A percentile compares a stretch with the other conserved stretches of the same genome.
phyloP scores from a whole-genome alignment of 257 asterid genomes.

The Lavandula angustifolia region DNA sequence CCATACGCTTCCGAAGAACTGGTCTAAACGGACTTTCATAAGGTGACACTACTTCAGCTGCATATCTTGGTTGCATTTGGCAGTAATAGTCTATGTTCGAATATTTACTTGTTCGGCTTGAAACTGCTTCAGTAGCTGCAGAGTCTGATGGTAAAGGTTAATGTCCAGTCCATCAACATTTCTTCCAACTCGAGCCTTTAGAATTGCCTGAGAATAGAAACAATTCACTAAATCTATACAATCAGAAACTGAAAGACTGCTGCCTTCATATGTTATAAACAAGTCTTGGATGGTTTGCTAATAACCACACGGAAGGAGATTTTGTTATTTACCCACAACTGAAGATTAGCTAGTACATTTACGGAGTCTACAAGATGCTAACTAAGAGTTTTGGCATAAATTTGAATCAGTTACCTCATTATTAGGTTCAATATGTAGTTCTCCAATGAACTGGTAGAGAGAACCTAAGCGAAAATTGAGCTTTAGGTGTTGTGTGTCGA shows the following conservation, averaged over 20 bases:
- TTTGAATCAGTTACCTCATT: constrained; percentile 51
- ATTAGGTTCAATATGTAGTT: constrained; percentile 57
- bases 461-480: constrained; percentile 70
- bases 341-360: neutral
- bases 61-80: neutral
- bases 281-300: too few relatives aligned
- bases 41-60: constrained; percentile 5
- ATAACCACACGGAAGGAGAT: neutral
- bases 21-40: neutral
- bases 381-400: neutral
- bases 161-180: constrained; percentile 91
- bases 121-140: constrained; percentile 69
- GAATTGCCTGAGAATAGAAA: constrained; percentile 56
- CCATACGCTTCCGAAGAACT: neutral
- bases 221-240: neutral
- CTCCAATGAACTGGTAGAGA: constrained; percentile 85
- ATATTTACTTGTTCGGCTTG: constrained; percentile 55
- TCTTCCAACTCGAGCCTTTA: constrained; percentile 91
- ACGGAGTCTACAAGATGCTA: neutral
- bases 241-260: neutral
- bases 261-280: too few relatives aligned
- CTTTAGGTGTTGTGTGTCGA: constrained; percentile 62
- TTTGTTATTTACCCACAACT: neutral
- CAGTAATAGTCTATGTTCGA: constrained; percentile 9
- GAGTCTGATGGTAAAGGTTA: constrained; percentile 74